Conservation (phyloP, 2,329 filamentous ascomycete genomes). For the Aspergillus eucalypticola region DNA sequence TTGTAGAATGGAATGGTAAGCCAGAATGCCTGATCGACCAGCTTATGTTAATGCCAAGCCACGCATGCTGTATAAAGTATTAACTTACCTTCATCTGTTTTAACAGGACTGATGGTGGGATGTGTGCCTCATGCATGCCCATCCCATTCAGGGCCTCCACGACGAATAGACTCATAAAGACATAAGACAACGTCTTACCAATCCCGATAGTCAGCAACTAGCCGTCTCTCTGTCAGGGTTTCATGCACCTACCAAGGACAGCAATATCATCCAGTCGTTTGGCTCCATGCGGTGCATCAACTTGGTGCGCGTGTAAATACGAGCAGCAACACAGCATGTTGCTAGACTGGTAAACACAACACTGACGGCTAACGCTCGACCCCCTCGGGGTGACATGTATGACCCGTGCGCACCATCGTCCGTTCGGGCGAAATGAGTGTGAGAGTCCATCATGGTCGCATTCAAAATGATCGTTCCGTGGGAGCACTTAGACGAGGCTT, state of each 20-base stretch:
- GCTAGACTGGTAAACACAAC: slow-evolving; percentile 36
- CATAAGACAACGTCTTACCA: slow-evolving; percentile 32
- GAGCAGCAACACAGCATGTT: slow-evolving; percentile 30
- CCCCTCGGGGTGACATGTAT: slow-evolving; percentile 30
- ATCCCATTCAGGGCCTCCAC: slow-evolving; percentile 38
- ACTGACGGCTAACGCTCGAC: slow-evolving; percentile 30
- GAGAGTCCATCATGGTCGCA: slow-evolving; percentile 22
- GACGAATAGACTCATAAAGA: slow-evolving; percentile 39
- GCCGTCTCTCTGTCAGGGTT: not conserved
- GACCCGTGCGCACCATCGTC: slow-evolving; percentile 18
- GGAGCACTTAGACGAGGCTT: not conserved
- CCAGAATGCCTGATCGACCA: slow-evolving; percentile 36
- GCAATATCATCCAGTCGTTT: slow-evolving; percentile 41
- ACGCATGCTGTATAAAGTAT: not conserved
- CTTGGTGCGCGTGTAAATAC: slow-evolving; percentile 35
- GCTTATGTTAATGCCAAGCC: not conserved
- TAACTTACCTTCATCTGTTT: slow-evolving; percentile 36
- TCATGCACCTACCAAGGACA: slow-evolving; percentile 32
- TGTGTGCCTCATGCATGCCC: slow-evolving; percentile 36
- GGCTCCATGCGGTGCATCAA: slow-evolving; percentile 36
- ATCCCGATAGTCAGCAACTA: slow-evolving; percentile 1
- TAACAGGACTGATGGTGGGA: slow-evolving; percentile 30
- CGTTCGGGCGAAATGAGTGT: slow-evolving; percentile 19
- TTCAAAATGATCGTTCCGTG: not conserved
- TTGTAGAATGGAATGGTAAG: slow-evolving; percentile 43